Evolutionary conservation across 305 asterid genomes (phyloP).

Genomic region (Striga hermonthica): DNA sequence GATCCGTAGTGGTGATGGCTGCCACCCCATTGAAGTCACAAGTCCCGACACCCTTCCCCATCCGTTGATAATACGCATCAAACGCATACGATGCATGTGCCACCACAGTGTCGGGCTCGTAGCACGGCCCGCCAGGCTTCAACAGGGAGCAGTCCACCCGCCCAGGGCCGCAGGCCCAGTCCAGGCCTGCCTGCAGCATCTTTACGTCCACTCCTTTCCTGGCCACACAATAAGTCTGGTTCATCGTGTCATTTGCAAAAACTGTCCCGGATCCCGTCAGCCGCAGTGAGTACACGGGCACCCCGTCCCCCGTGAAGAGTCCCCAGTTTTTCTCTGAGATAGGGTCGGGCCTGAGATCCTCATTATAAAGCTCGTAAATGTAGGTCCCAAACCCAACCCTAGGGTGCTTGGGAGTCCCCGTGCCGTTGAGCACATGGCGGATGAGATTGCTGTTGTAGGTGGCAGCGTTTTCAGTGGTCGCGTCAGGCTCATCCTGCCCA

Average conservation of each 20-base stretch:
- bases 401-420: slow-evolving; percentile 82
- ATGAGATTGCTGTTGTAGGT: slow-evolving; percentile 78
- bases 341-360: slow-evolving; percentile 55
- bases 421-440: slow-evolving; percentile 58
- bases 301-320: slow-evolving; percentile 55
- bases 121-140: slow-evolving; percentile 73
- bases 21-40: slow-evolving; percentile 93
- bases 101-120: slow-evolving; percentile 66
- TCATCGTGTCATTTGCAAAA: slow-evolving; percentile 66
- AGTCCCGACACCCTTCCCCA: slow-evolving; percentile 53
- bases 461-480: slow-evolving; percentile 74
- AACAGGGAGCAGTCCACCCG: slow-evolving; percentile 67
- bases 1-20: slow-evolving; percentile 74
- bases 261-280: slow-evolving; percentile 60
- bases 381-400: slow-evolving; percentile 66
- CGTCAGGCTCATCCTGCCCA: slow-evolving; percentile 68
- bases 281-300: slow-evolving; percentile 53
- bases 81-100: slow-evolving; percentile 81
- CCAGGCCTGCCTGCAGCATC: slow-evolving; percentile 90
- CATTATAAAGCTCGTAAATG: slow-evolving; percentile 81
- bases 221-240: slow-evolving; percentile 65
- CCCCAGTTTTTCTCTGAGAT: slow-evolving; percentile 86
- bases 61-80: slow-evolving; percentile 61
- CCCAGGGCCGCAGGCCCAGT: slow-evolving; percentile 94
- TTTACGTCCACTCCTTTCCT: slow-evolving; percentile 58